Percentiles rank a stretch among this genome's conserved stretches.
phyloP scores from a whole-genome alignment of 2,329 filamentous ascomycete genomes.

The Neoscytalidium dimidiatum region DNA sequence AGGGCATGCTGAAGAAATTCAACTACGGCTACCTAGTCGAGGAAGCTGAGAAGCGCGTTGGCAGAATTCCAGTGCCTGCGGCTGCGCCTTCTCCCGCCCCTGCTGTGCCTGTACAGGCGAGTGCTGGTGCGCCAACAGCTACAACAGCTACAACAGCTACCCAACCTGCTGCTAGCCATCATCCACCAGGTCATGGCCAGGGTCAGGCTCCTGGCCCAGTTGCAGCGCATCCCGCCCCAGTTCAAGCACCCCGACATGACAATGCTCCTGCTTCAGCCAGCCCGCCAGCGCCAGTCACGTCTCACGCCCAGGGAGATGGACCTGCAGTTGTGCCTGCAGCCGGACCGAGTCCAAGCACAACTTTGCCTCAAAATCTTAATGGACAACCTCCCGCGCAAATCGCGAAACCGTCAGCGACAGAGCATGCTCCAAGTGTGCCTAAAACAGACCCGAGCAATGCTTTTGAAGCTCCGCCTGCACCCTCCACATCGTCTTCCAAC shows the following conservation, averaged over 20 bases:
- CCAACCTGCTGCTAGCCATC: neutral
- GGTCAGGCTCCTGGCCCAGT: neutral
- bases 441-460: neutral
- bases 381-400: neutral
- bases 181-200: neutral
- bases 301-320: too few relatives aligned
- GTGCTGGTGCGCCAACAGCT: neutral
- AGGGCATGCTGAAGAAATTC: slow-evolving; percentile 20
- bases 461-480: neutral
- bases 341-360: too few relatives aligned
- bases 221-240: neutral
- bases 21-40: slow-evolving; percentile 14
- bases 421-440: neutral
- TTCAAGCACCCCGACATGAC: neutral
- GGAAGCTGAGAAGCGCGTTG: slow-evolving; percentile 11
- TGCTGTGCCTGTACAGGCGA: neutral
- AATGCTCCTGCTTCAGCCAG: neutral
- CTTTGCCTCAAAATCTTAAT: neutral
- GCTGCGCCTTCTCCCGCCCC: neutral
- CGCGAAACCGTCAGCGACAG: neutral
- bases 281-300: neutral
- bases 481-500: neutral
- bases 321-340: too few relatives aligned
- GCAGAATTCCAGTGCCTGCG: neutral
- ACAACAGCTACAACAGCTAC: neutral